Evolutionary conservation across 805 yeast genomes (phyloP).

Genomic region (Ogataea chonburiensis): DNA sequence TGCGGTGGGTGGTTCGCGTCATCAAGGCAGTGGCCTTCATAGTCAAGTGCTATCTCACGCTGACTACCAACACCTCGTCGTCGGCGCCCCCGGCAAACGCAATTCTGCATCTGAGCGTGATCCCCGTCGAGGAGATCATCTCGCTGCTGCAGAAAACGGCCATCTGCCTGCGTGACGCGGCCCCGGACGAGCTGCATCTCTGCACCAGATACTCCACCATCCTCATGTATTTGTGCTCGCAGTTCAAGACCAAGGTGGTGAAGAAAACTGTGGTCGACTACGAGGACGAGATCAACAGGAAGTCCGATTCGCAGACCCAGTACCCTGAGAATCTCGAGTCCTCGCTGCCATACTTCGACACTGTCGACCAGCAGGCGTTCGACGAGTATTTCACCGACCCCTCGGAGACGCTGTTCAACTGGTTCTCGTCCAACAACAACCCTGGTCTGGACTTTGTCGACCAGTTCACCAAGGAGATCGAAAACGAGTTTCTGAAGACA

Average conservation of each 20-base stretch:
- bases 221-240: slow-evolving; percentile 71
- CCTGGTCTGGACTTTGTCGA: slow-evolving; percentile 63
- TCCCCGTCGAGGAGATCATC: slow-evolving; percentile 69
- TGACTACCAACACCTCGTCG: slow-evolving; percentile 37
- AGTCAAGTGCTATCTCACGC: slow-evolving; percentile 76
- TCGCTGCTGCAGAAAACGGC: slow-evolving; percentile 70
- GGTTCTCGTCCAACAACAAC: slow-evolving; percentile 48
- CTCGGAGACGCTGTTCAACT: slow-evolving; percentile 43
- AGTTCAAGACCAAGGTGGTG: slow-evolving; percentile 51
- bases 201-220: slow-evolving; percentile 79
- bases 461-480: slow-evolving; percentile 80
- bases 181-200: slow-evolving; percentile 86
- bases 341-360: slow-evolving; percentile 11
- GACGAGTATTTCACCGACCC: slow-evolving; percentile 36
- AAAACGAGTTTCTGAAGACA: slow-evolving; percentile 52
- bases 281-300: slow-evolving; percentile 23
- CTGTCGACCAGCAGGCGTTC: slow-evolving; percentile 30
- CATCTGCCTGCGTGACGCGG: slow-evolving; percentile 68
- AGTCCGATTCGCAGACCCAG: slow-evolving; percentile 16
- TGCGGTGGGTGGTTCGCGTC: slow-evolving; percentile 85
- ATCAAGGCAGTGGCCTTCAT: slow-evolving; percentile 88
- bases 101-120: slow-evolving; percentile 54
- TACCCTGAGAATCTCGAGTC: slow-evolving; percentile 2
- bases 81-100: slow-evolving; percentile 21
- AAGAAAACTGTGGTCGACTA: slow-evolving; percentile 28